These are phyloP conservation scores for Phytophthora nicotianae DNA, from an alignment of 352 stramenopile genomes.

Conservation along the genomic window DNA sequence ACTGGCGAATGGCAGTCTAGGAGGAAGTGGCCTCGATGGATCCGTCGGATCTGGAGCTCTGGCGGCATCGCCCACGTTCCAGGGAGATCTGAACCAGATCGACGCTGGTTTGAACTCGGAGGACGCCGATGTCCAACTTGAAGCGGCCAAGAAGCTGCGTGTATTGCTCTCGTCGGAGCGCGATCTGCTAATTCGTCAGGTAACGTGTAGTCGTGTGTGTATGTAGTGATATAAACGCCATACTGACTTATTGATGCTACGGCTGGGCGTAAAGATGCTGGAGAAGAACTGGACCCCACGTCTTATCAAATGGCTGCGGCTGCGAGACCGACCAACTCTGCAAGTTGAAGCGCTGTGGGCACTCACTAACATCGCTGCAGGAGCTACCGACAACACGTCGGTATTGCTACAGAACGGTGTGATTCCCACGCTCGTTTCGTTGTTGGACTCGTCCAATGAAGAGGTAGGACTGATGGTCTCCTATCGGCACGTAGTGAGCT, in stretches of 20 bases:
- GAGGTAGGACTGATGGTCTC: conserved; percentile 63
- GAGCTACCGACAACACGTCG: conserved; percentile 91
- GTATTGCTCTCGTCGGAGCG: conserved; percentile 83
- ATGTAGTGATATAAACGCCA: background rate
- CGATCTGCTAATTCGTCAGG: conserved; percentile 86
- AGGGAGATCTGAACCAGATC: conserved; percentile 85
- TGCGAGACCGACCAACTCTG: conserved; percentile 79
- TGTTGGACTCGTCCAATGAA: conserved; percentile 91
- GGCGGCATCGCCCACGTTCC: conserved; percentile 64
- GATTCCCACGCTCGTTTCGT: conserved; percentile 90
- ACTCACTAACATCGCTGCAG: conserved; percentile 95
- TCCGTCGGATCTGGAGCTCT: conserved; percentile 31
- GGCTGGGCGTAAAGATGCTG: conserved; percentile 61
- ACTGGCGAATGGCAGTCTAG: conserved; percentile 30
- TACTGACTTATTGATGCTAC: conserved; percentile 17
- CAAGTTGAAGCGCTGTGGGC: conserved; percentile 95
- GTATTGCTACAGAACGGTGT: conserved; percentile 92
- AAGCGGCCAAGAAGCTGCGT: conserved; percentile 88
- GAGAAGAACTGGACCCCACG: conserved; percentile 90
- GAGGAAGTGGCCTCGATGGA: conserved; percentile 39
- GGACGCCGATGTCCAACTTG: conserved; percentile 80
- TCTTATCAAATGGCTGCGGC: conserved; percentile 84
- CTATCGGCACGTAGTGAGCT: conserved; percentile 29
- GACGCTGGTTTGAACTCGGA: conserved; percentile 82
- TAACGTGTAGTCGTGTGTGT: conserved; percentile 26